Percentiles rank a stretch among this genome's conserved stretches.
Conservation (phyloP, 768 basidiomycete genomes). For the Tylopilus vinaceipallidus region DNA sequence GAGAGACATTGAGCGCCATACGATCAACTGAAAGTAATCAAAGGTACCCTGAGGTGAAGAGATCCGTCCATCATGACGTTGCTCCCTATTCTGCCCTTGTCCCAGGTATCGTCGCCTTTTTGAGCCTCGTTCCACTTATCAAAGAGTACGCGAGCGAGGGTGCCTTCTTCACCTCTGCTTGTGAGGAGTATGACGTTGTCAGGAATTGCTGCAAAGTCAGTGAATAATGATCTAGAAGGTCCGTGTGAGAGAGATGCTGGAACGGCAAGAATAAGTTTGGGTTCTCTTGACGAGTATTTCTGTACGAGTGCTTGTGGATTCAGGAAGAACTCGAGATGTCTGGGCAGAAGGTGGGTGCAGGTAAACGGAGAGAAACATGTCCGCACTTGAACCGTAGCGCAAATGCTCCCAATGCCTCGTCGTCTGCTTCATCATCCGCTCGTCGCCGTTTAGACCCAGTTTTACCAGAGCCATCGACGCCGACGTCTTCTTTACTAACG, state of each 20-base stretch:
- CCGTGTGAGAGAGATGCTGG: conserved; percentile 93
- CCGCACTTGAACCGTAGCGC: conserved; percentile 85
- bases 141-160: conserved; percentile 75
- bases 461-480: conserved; percentile 65
- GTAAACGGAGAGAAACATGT: background rate
- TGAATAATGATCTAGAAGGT: conserved; percentile 82
- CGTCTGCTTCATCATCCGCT: conserved; percentile 70
- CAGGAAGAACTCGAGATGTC: conserved; percentile 90
- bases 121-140: conserved; percentile 85
- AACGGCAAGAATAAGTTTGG: conserved; percentile 91
- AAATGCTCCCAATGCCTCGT: conserved; percentile 81
- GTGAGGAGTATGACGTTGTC: conserved; percentile 91
- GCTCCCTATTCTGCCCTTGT: conserved; percentile 84
- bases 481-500: conserved; percentile 88
- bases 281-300: conserved; percentile 80
- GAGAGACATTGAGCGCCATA: conserved; percentile 5
- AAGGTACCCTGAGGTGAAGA: conserved; percentile 61
- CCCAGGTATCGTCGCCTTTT: conserved; percentile 79
- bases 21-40: background rate
- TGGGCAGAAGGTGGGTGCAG: conserved; percentile 30
- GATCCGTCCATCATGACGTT: conserved; percentile 79
- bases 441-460: conserved; percentile 52
- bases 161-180: conserved; percentile 72
- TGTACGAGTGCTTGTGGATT: conserved; percentile 78
- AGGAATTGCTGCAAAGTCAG: conserved; percentile 77